These are phyloP conservation scores for Fusarium subtropicale DNA, from an alignment of 2,329 filamentous ascomycete species.

Conservation along the genomic window DNA sequence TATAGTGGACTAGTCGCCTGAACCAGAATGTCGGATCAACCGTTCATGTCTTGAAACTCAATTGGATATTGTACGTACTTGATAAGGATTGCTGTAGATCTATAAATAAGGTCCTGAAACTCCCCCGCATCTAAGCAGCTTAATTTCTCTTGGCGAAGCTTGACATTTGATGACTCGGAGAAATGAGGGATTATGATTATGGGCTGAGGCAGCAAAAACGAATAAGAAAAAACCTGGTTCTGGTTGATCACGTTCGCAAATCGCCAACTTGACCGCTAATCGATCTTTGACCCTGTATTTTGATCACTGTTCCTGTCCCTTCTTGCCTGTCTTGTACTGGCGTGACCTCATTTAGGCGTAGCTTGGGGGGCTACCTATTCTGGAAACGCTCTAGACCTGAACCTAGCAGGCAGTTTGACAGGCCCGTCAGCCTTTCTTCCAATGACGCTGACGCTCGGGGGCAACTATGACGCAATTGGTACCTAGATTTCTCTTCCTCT, in stretches of 20 bases:
- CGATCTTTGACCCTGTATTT: conserved; percentile 13
- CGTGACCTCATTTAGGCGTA: conserved; percentile 17
- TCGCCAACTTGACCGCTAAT: conserved; percentile 17
- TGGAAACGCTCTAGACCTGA: conserved; percentile 16
- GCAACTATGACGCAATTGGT: conserved; percentile 34
- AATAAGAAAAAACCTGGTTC: background rate
- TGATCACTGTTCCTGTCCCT: conserved; percentile 9
- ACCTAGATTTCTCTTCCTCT: background rate
- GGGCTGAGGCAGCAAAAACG: background rate
- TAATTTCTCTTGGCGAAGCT: conserved; percentile 14
- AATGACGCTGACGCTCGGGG: conserved; percentile 12
- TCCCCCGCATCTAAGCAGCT: background rate
- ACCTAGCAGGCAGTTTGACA: background rate
- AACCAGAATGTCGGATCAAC: background rate
- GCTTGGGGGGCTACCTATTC: conserved; percentile 5
- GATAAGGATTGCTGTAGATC: background rate
- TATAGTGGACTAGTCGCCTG: background rate
- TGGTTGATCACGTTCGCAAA: conserved; percentile 9
- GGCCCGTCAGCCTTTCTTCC: background rate
- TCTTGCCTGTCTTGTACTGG: background rate
- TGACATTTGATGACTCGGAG: background rate
- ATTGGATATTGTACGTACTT: background rate
- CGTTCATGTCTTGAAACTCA: background rate
- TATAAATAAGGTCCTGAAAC: background rate
- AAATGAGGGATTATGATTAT: background rate